Conservation (phyloP, 2,329 filamentous ascomycete genomes). For the Colletotrichum tropicale region DNA sequence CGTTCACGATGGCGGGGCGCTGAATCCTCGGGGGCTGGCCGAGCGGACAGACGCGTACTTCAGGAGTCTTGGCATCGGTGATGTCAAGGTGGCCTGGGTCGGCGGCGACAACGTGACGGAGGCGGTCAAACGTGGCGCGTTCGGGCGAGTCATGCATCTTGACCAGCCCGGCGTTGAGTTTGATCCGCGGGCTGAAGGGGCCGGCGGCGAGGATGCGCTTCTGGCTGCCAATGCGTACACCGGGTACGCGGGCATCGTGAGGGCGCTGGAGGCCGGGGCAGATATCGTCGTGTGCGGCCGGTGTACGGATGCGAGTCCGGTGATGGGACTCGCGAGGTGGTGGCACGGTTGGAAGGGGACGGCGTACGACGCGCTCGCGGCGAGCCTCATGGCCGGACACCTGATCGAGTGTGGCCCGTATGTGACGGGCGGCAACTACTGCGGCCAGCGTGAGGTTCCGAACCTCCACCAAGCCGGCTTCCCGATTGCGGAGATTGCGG, state of each 20-base stretch:
- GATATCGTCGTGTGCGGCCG: constrained; percentile 55
- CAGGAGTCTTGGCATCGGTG: constrained; percentile 23
- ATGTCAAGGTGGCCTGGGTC: constrained; percentile 39
- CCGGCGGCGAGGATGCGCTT: neutral
- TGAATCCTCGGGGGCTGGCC: constrained; percentile 57
- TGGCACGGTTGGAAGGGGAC: constrained; percentile 57
- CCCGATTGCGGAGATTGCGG: constrained; percentile 42
- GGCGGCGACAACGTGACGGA: constrained; percentile 41
- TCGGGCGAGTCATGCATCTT: constrained; percentile 24
- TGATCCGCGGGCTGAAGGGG: neutral
- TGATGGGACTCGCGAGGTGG: constrained; percentile 60
- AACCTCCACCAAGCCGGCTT: constrained; percentile 36
- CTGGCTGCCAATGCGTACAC: constrained; percentile 54
- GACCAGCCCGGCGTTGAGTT: constrained; percentile 17
- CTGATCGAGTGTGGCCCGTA: constrained; percentile 60
- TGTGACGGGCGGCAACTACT: constrained; percentile 59
- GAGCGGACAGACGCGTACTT: constrained; percentile 35
- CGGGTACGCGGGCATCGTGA: constrained; percentile 52
- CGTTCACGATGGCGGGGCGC: constrained; percentile 60
- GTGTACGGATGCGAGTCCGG: constrained; percentile 53
- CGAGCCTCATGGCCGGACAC: constrained; percentile 55
- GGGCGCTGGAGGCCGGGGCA: constrained; percentile 44
- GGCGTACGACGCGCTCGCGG: constrained; percentile 54
- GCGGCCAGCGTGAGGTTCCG: constrained; percentile 47
- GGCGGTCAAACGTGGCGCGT: constrained; percentile 13